Base-by-base conservation (phyloP, 805 yeast species). In the Groenewaldozyma salmanticensis region DNA sequence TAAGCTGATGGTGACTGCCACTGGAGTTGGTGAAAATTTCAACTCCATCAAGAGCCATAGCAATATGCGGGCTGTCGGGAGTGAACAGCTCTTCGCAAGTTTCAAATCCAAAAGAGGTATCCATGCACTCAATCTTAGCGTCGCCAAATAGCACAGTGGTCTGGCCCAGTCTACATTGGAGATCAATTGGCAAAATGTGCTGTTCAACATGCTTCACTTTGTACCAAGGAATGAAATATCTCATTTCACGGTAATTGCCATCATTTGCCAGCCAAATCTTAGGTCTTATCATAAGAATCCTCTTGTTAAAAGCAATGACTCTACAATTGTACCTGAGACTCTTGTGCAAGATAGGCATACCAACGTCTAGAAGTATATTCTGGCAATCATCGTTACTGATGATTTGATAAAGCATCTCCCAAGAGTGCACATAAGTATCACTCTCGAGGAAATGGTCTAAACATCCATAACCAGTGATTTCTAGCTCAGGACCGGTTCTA, bases 1-100 rank as follows among this genome's bases (percentile, higher is more conserved):
- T 71, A 48, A 92, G 70, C 64, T 92, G 96, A 59, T 92, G 99
- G 58, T 92, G 99, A n/a, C 95, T 82, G 1, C 99, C 99, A 4
- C 94, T 80, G 0, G 96, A 86, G 58, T 92, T 92, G 33, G 96
- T 87, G 57, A 92, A 72, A 53, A 92, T 88, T 61, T 92, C 99
- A n/a, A 90, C 95, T 33, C 99, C 99, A 60, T 87, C 96, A 27
- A 92, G 66, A 0, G 95, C 75, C 85, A 90, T 79, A 16, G 77
- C 76, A 42, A 92, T 83, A 60, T 90, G 96, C 2, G 99, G 98
- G 3, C 95, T 79, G 49, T 85, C 81, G 1, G 99, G 98, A 0
- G 99, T 92, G 61, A 92, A 92, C 43, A 92, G 68, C 61, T 92
- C 99, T 60, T 92, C 99, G 61, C 99, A 92, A 0, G 99, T 94